Evolutionary conservation across 208 protist species (phyloP).

Genomic region (Porcisia deanei): DNA sequence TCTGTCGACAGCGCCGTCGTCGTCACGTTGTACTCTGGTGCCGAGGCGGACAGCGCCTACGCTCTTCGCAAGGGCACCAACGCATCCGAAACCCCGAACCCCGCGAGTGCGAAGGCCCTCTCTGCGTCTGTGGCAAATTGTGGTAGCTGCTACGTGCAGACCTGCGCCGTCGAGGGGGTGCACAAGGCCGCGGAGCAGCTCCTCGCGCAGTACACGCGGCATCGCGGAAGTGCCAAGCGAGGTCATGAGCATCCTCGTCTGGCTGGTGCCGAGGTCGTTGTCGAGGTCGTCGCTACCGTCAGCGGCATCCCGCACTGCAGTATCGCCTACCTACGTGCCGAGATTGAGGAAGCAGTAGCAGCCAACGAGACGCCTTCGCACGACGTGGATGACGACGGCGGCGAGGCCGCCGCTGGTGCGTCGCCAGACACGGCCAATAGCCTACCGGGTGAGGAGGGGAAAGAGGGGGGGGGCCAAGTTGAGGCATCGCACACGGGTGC

Average conservation of each 20-base stretch:
- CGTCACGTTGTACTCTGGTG: conserved; percentile 19
- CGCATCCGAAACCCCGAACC: neutral
- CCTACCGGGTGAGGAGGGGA: neutral
- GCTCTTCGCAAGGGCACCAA: neutral
- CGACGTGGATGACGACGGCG: neutral
- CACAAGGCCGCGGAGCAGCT: conserved; percentile 1
- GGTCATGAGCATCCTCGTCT: conserved; percentile 4
- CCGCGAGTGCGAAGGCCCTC: neutral
- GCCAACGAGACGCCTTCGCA: neutral
- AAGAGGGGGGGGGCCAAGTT: neutral
- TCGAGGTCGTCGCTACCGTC: conserved; percentile 55
- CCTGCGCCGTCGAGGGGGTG: conserved; percentile 10
- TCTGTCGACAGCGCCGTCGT: neutral
- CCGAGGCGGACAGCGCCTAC: conserved; percentile 16
- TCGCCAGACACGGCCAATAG: neutral
- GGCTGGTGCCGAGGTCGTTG: conserved; percentile 43
- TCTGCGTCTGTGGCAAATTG: neutral
- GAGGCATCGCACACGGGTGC: neutral
- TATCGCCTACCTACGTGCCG: conserved; percentile 50
- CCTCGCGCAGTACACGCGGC: neutral
- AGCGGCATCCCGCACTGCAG: conserved; percentile 61
- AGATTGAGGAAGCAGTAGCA: conserved; percentile 19
- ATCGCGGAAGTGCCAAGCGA: neutral
- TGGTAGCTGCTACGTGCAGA: conserved; percentile 18
- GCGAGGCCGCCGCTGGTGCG: neutral